Conservation (phyloP, 2,329 filamentous ascomycete species). For the Lasiodiplodia sp. region DNA sequence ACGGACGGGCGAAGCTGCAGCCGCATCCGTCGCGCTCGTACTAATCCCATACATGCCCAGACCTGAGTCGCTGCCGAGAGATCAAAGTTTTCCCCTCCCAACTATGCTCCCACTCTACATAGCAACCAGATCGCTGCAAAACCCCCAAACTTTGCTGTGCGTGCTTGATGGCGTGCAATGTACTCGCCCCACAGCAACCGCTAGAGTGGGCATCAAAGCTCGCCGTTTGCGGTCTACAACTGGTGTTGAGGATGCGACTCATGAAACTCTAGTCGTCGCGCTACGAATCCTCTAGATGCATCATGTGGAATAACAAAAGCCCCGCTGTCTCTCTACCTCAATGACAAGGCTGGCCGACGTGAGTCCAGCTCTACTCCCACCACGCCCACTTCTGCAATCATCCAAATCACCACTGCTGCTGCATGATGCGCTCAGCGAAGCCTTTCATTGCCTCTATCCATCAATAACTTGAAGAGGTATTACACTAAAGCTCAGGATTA, state of each 20-base stretch:
- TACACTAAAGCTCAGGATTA: slow-evolving; percentile 5
- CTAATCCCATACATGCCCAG: neutral
- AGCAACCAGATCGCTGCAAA: neutral
- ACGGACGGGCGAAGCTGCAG: no score
- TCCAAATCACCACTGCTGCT: neutral
- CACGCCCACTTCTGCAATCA: neutral
- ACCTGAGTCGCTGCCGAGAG: neutral
- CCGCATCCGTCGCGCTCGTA: neutral
- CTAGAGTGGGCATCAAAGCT: neutral
- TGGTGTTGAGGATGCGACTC: neutral
- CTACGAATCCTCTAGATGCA: neutral
- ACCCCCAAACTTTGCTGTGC: no score
- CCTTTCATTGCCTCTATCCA: slow-evolving; percentile 16
- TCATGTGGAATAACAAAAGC: neutral
- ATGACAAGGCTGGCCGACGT: neutral
- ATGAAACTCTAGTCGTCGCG: slow-evolving; percentile 5
- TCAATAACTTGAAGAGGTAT: slow-evolving; percentile 6
- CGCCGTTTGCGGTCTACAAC: neutral
- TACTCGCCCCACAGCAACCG: neutral
- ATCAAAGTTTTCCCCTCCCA: neutral
- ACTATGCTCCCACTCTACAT: neutral
- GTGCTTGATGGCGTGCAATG: neutral
- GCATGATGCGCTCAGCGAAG: neutral
- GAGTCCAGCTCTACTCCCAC: neutral
- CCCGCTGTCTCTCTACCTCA: neutral